phyloP scores from a whole-genome alignment of 1,284 basidiomycete genomes.

The Vanrija pseudolonga region DNA sequence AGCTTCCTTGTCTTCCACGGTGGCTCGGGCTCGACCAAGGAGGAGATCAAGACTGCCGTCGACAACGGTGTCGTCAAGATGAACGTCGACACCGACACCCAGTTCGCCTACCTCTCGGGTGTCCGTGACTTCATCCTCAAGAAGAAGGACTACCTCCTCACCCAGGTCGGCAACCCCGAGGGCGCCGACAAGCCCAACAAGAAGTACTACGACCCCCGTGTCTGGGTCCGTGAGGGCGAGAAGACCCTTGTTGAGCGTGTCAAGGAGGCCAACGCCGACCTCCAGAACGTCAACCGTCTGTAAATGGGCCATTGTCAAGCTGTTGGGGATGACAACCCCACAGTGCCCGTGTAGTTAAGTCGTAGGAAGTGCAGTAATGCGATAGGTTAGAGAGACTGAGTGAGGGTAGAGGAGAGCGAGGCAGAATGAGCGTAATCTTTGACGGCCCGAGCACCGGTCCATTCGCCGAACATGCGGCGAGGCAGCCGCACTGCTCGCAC shows the following conservation, averaged over 20 bases:
- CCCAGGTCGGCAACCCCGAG: conserved; percentile 92
- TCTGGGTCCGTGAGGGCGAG: conserved; percentile 98
- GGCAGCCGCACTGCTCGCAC: too few relatives aligned
- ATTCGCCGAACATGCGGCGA: too few relatives aligned
- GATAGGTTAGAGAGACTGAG: too few relatives aligned
- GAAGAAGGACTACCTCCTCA: conserved; percentile 79
- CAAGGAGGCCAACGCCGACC: conserved; percentile 85
- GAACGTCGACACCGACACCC: conserved; percentile 82
- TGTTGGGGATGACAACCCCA: neutral
- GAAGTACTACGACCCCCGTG: conserved; percentile 92
- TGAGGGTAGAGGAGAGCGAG: too few relatives aligned
- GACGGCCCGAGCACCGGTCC: too few relatives aligned
- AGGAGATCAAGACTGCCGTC: conserved; percentile 93
- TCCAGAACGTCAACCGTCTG: conserved; percentile 65
- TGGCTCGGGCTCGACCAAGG: conserved; percentile 94
- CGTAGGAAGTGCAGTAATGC: too few relatives aligned
- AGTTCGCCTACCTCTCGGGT: conserved; percentile 74
- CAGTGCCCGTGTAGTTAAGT: too few relatives aligned
- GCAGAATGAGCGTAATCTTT: too few relatives aligned
- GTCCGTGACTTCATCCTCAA: conserved; percentile 82
- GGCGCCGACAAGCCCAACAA: conserved; percentile 94
- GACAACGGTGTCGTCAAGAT: conserved; percentile 92
- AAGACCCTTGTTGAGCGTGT: conserved; percentile 86
- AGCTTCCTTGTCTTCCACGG: conserved; percentile 99
- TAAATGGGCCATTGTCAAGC: conserved; percentile 13